Percentiles rank a stretch among this genome's conserved stretches.
Conservation (phyloP, 306 rosid species). For the Prunus dulcis region DNA sequence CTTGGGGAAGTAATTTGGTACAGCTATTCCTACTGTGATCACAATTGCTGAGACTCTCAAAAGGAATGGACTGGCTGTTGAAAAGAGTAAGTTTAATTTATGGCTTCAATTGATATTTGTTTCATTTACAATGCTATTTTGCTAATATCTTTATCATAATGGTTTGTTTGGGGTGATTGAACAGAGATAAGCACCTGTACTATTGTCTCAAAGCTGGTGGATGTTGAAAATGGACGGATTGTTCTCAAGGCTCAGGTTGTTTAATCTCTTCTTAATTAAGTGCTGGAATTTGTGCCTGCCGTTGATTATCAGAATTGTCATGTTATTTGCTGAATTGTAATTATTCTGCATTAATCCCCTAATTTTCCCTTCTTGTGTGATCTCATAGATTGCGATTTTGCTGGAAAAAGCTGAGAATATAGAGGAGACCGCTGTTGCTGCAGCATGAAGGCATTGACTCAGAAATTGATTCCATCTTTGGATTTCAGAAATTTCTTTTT, state of each 20-base stretch:
- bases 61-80: constrained; percentile 44
- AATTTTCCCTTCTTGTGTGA: not conserved
- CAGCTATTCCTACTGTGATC: constrained; percentile 73
- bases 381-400: constrained; percentile 49
- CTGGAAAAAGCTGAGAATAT: constrained; percentile 37
- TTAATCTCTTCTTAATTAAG: not conserved
- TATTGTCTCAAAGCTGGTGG: constrained; percentile 23
- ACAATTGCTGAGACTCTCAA: constrained; percentile 58
- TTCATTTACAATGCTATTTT: not conserved
- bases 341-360: not conserved
- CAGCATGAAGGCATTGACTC: constrained; percentile 21
- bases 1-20: not conserved
- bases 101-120: not conserved
- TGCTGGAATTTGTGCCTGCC: not conserved
- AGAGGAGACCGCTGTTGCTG: constrained; percentile 24
- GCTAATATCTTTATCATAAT: not conserved
- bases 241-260: constrained; percentile 63
- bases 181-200: constrained; percentile 45
- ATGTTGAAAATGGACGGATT: constrained; percentile 32
- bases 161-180: constrained; percentile 17
- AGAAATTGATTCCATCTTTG: not conserved
- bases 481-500: not conserved
- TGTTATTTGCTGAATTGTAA: not conserved
- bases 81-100: constrained; percentile 48
- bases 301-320: not conserved